Conservation (phyloP, 1,139 yeast species). For the Yamadazyma taylorii region DNA sequence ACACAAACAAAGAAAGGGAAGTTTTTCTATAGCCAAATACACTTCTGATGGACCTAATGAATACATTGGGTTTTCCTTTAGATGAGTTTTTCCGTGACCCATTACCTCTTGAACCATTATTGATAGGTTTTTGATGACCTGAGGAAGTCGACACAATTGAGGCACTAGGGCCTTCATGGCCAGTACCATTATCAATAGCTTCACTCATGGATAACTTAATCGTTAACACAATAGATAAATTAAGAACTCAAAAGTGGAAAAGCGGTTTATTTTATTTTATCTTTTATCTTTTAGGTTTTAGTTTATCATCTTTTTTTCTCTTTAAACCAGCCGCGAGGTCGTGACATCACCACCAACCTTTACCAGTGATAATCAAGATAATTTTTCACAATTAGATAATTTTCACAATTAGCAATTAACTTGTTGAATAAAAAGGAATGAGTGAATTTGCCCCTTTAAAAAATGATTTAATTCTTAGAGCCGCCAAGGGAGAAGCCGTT, state of each 20-base stretch:
- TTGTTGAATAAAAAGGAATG: too few species aligned
- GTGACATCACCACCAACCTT: background rate
- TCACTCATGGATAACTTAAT: slow-evolving; percentile 5
- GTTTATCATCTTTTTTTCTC: too few species aligned
- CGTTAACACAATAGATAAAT: too few species aligned
- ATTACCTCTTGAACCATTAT: background rate
- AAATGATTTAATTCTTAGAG: slow-evolving; percentile 87
- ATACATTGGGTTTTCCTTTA: slow-evolving; percentile 12
- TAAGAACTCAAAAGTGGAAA: too few species aligned
- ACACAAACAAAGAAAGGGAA: slow-evolving; percentile 50
- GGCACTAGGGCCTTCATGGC: slow-evolving; percentile 3
- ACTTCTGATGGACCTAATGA: slow-evolving; percentile 19
- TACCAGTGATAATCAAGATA: background rate
- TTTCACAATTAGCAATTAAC: too few species aligned
- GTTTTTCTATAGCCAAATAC: slow-evolving; percentile 63
- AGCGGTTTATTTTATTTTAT: too few species aligned
- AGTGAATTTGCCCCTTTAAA: slow-evolving; percentile 64
- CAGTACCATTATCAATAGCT: slow-evolving; percentile 2
- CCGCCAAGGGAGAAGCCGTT: slow-evolving; percentile 77
- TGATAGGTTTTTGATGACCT: slow-evolving; percentile 2
- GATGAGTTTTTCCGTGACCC: background rate
- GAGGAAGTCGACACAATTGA: slow-evolving; percentile 6
- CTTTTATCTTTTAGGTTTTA: too few species aligned
- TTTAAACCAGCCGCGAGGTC: too few species aligned
- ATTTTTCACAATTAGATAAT: too few species aligned